phyloP scores from a whole-genome alignment of 257 asterid genomes.

The Scutellaria baicalensis region DNA sequence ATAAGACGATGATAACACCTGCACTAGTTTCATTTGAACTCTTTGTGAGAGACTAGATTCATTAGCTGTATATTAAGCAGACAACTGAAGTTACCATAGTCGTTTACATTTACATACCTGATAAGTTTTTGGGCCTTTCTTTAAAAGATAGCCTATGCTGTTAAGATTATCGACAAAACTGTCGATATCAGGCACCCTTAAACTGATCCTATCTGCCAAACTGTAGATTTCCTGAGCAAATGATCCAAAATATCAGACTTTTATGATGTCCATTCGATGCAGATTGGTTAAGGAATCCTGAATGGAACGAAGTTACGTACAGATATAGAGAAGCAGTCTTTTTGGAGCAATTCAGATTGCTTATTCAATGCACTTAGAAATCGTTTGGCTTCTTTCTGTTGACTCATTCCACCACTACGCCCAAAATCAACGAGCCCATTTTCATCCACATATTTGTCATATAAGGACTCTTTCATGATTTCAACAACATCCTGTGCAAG shows the following conservation, averaged over 20 bases:
- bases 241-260: conserved; percentile 1
- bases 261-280: neutral
- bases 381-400: conserved; percentile 93
- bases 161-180: conserved; percentile 74
- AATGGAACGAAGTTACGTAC: conserved; percentile 31
- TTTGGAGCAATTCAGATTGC: conserved; percentile 78
- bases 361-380: conserved; percentile 79
- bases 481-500: conserved; percentile 79
- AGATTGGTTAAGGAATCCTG: conserved; percentile 2
- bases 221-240: conserved; percentile 70
- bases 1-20: conserved; percentile 83
- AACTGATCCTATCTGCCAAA: conserved; percentile 73
- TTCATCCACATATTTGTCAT: conserved; percentile 92
- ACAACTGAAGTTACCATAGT: neutral
- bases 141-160: conserved; percentile 78
- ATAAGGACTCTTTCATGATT: conserved; percentile 93
- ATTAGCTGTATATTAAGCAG: neutral
- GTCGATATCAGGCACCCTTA: conserved; percentile 87
- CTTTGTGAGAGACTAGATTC: no score
- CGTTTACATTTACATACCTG: conserved; percentile 43
- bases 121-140: conserved; percentile 87
- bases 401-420: conserved; percentile 98
- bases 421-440: conserved; percentile 92
- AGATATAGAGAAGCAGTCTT: conserved; percentile 82
- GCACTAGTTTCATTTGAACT: conserved; percentile 8